phyloP scores from a whole-genome alignment of 2,329 filamentous ascomycete genomes.

The Geosmithia putterillii region DNA sequence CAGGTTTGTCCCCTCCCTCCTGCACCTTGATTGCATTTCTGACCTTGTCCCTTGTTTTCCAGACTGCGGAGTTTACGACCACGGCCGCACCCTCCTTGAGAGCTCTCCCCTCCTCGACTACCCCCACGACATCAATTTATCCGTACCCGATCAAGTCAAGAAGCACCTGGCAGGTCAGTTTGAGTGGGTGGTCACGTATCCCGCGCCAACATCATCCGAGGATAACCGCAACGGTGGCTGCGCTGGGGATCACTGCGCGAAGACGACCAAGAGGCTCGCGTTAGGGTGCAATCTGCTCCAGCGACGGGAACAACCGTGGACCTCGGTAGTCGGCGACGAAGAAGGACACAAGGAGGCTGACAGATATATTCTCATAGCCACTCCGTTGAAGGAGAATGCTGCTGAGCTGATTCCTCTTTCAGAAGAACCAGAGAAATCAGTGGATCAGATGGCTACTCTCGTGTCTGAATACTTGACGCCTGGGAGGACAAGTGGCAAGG shows the following conservation, averaged over 20 bases:
- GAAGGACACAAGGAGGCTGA: slow-evolving; percentile 12
- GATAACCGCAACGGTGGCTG: background rate
- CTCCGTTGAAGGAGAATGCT: slow-evolving; percentile 16
- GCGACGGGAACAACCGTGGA: slow-evolving; percentile 6
- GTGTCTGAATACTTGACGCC: background rate
- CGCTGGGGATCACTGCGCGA: background rate
- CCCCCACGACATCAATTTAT: slow-evolving; percentile 9
- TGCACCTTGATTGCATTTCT: background rate
- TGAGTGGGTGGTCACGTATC: slow-evolving; percentile 33
- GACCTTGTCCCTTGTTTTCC: background rate
- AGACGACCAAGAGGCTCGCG: slow-evolving; percentile 11
- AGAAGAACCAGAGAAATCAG: background rate
- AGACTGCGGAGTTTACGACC: background rate
- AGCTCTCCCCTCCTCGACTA: slow-evolving; percentile 12
- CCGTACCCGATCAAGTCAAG: slow-evolving; percentile 20
- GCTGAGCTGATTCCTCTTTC: background rate
- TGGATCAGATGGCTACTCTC: background rate
- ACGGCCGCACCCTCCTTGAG: background rate
- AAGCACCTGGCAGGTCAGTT: slow-evolving; percentile 36
- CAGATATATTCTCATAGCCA: slow-evolving; percentile 35
- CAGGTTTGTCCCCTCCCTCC: background rate
- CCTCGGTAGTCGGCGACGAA: background rate
- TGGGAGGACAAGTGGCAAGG: slow-evolving; percentile 11
- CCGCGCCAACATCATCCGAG: slow-evolving; percentile 13
- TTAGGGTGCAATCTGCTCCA: slow-evolving; percentile 42